These are phyloP conservation scores for Ceratocystis cacaofunesta DNA, from an alignment of 2,329 filamentous ascomycete species.

Conservation along the genomic window DNA sequence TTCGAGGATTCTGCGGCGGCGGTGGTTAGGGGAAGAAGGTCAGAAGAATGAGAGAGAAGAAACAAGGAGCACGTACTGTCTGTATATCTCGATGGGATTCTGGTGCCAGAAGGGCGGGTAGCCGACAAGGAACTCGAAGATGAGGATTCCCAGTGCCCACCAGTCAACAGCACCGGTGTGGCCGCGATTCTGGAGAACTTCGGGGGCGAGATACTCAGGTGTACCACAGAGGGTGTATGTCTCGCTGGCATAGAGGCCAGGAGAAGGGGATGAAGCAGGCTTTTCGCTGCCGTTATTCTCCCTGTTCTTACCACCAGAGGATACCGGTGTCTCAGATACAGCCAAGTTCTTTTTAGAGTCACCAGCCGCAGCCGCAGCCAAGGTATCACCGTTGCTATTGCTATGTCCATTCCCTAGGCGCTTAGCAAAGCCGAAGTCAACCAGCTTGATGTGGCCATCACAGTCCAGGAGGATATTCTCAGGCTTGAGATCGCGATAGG, in stretches of 20 bases:
- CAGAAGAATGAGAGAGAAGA: neutral
- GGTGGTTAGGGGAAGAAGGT: conserved; percentile 11
- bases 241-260: conserved; percentile 38
- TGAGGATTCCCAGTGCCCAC: conserved; percentile 74
- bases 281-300: no score
- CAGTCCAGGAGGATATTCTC: conserved; percentile 68
- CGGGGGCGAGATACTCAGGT: conserved; percentile 69
- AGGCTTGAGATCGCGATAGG: conserved; percentile 69
- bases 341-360: neutral
- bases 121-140: conserved; percentile 73
- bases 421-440: conserved; percentile 79
- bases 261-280: neutral
- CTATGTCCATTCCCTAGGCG: conserved; percentile 37
- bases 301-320: neutral
- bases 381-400: no score
- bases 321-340: neutral
- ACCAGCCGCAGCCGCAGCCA: neutral
- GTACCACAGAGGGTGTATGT: conserved; percentile 76
- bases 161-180: conserved; percentile 66
- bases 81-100: conserved; percentile 77
- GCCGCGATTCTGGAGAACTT: conserved; percentile 72
- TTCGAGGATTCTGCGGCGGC: conserved; percentile 52
- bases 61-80: conserved; percentile 38
- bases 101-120: conserved; percentile 80
- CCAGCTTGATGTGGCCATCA: conserved; percentile 65